Conservation (phyloP, 2,329 filamentous ascomycete species). For the Zasmidium angulare region DNA sequence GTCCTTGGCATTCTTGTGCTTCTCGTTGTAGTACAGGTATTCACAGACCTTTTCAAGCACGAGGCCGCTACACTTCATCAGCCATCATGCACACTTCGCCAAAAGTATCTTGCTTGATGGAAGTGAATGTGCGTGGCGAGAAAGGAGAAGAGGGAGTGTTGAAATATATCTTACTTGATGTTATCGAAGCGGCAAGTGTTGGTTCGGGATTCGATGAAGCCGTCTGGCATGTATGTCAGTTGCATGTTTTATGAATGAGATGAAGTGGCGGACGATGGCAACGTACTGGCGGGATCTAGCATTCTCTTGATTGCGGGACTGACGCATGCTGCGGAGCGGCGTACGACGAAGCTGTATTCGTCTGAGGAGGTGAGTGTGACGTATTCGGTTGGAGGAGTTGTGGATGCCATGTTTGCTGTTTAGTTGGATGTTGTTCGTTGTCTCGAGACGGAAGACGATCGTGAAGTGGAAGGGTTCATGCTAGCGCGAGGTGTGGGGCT, state of each 20-base stretch:
- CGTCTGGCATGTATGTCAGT: conserved; percentile 45
- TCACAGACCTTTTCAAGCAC: conserved; percentile 79
- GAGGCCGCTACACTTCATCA: conserved; percentile 64
- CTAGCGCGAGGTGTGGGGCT: too few relatives aligned
- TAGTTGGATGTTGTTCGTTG: background rate
- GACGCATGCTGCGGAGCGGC: conserved; percentile 68
- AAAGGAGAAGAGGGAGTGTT: background rate
- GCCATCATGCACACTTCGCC: conserved; percentile 5
- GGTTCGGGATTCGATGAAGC: conserved; percentile 64
- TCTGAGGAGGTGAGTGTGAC: conserved; percentile 75
- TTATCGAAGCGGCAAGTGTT: conserved; percentile 68
- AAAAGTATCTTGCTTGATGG: background rate
- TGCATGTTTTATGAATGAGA: background rate
- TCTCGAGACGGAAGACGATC: too few relatives aligned
- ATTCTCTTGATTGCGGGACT: conserved; percentile 73
- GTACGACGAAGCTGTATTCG: conserved; percentile 73
- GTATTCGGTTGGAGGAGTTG: conserved; percentile 57
- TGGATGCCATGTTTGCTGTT: conserved; percentile 4
- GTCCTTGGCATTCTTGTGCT: conserved; percentile 66
- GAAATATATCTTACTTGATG: conserved; percentile 77
- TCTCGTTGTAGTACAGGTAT: conserved; percentile 81
- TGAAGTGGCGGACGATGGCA: background rate
- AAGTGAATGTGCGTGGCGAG: background rate
- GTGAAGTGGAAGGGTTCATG: too few relatives aligned
- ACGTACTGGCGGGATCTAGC: conserved; percentile 66